Evolutionary conservation across 305 asterid species (phyloP).

Genomic region (Striga hermonthica): DNA sequence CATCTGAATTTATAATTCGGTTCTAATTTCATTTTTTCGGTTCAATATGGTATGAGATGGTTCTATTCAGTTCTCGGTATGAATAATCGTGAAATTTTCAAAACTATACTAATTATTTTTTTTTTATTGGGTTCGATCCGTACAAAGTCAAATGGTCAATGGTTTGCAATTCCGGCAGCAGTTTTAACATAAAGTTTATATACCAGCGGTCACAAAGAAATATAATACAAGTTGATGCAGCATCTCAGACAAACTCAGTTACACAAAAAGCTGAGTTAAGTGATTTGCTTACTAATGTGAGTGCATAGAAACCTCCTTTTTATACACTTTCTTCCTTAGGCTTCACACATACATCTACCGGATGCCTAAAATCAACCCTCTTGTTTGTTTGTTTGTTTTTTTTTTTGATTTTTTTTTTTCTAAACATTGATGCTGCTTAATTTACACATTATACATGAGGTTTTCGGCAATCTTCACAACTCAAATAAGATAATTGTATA

Average conservation of each 20-base stretch:
- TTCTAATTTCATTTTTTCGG: too few species aligned
- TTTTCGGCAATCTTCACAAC: slow-evolving; percentile 4
- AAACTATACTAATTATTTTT: too few species aligned
- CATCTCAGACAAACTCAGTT: slow-evolving; percentile 36
- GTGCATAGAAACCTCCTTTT: neutral
- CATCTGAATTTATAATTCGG: too few species aligned
- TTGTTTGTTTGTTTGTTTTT: too few species aligned
- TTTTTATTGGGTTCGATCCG: too few species aligned
- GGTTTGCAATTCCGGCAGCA: too few species aligned
- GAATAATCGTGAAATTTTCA: too few species aligned
- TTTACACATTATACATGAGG: slow-evolving; percentile 12
- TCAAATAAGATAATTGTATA: slow-evolving; percentile 50
- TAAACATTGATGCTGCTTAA: neutral
- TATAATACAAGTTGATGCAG: slow-evolving; percentile 1
- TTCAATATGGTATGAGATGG: too few species aligned
- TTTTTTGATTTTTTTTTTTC: too few species aligned
- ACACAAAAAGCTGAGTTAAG: slow-evolving; percentile 40
- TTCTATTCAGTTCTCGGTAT: too few species aligned
- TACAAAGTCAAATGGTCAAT: too few species aligned
- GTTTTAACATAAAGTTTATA: neutral
- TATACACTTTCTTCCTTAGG: slow-evolving; percentile 7
- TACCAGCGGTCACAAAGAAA: neutral
- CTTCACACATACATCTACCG: slow-evolving; percentile 12
- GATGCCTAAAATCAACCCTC: slow-evolving; percentile 14
- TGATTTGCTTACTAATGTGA: slow-evolving; percentile 22